Evolutionary conservation across 176 grass and related monocot genomes (phyloP), one percentile per base, ranked within the genome.

Genomic region (Luzula sylvatica): DNA sequence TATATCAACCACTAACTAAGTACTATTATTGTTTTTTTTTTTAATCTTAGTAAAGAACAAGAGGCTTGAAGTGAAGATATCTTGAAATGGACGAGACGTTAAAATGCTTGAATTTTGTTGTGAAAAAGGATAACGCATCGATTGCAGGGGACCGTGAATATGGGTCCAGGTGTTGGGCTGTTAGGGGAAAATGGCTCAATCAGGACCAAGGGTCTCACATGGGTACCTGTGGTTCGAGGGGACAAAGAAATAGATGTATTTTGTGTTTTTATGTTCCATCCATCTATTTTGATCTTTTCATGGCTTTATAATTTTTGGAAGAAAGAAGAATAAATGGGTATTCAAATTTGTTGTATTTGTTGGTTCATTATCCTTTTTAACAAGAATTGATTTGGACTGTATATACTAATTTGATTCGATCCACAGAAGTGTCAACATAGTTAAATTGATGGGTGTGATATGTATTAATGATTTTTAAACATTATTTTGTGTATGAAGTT

Each of bases 61-160:
- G 59, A 50, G 47, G 44, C 42, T 5, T 1, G 25, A 64, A 50
- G 30, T 29, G 47, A 49, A 6, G 26, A 15, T 64, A 45, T 27
- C 14, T 11, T 27, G 60, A 35, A 44, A 72, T 72, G 56, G 69
- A 73, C 48, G 26, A 46, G 47, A 23, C 24, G 48, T 35, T 60
- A 11, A 21, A 65, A 45, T 42, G 20, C 18, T n/a, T 22, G 58
- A 28, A 47, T 5, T 46, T 18, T 65, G 58, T 55, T 57, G 15
- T 65, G 57, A 23, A 42, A 65, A 65, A 42, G 27, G 58, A 73
- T 73, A 64, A 73, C 41, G 53, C 56, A 62, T 72, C 56, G 32
- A 54, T 70, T 62, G 55, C 68, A n/a, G 5, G 13, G 57, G 52
- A 17, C 26, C 38, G 15, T 20, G 24, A 45, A 73, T 22, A 11